These are phyloP conservation scores for Ceratocystis papillata DNA, from an alignment of 2,329 filamentous ascomycete species.

Conservation along the genomic window DNA sequence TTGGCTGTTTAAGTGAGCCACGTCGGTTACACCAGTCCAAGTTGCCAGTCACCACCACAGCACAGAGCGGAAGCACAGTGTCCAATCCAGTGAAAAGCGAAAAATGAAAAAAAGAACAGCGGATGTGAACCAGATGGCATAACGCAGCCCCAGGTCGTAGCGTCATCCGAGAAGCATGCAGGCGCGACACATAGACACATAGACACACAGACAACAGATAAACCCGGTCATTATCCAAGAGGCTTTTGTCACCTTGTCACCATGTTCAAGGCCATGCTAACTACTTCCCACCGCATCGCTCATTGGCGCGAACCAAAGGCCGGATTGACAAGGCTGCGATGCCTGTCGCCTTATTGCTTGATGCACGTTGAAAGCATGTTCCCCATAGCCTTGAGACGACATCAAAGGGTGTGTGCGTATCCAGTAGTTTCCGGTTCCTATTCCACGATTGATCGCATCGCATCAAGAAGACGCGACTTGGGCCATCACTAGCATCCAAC, in stretches of 20 bases:
- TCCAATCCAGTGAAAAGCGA: background rate
- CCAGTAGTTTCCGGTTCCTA: background rate
- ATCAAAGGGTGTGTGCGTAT: background rate
- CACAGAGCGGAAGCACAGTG: background rate
- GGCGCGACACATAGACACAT: background rate
- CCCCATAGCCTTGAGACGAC: background rate
- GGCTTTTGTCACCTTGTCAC: background rate
- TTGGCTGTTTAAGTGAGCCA: background rate
- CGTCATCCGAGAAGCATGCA: background rate
- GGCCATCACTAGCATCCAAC: too few relatives aligned
- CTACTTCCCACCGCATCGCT: background rate
- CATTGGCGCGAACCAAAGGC: background rate
- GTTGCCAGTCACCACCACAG: background rate
- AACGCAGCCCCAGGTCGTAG: background rate
- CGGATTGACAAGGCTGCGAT: background rate
- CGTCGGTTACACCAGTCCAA: slow-evolving; percentile 7
- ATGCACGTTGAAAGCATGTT: background rate
- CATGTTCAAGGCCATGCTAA: background rate
- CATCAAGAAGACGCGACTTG: slow-evolving; percentile 9
- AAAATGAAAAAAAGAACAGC: too few relatives aligned
- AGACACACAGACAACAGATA: background rate
- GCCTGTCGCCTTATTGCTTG: background rate
- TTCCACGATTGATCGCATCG: slow-evolving; percentile 1
- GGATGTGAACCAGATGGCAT: background rate
- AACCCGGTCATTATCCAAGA: background rate